Evolutionary conservation across 352 stramenopile species (phyloP).

Genomic region (Pythium periplocum): DNA sequence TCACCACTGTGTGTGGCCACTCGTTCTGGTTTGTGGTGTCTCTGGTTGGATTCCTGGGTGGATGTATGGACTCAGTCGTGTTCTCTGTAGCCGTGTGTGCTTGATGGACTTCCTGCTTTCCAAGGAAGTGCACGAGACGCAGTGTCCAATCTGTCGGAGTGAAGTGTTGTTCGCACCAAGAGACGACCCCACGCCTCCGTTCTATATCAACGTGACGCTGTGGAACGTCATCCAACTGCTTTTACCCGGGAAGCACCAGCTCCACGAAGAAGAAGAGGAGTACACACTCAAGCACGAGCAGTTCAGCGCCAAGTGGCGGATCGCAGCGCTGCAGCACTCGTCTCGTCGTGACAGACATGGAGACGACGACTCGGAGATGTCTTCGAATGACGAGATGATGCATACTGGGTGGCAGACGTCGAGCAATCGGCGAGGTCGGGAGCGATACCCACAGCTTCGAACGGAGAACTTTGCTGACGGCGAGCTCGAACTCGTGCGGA

Average conservation of each 20-base stretch:
- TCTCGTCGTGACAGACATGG: constrained; percentile 13
- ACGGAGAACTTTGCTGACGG: constrained; percentile 46
- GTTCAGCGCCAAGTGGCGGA: constrained; percentile 49
- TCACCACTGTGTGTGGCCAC: constrained; percentile 20
- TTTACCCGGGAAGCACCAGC: constrained; percentile 5
- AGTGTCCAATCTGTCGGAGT: constrained; percentile 21
- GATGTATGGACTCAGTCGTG: no score
- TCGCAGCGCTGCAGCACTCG: constrained; percentile 30
- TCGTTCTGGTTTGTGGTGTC: constrained; percentile 17
- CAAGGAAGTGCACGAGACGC: constrained; percentile 13
- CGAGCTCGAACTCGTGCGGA: constrained; percentile 40
- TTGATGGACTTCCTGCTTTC: constrained; percentile 23
- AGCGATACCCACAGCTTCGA: constrained; percentile 47
- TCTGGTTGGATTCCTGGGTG: not conserved
- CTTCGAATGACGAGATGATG: constrained; percentile 7
- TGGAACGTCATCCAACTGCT: constrained; percentile 54
- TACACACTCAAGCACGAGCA: constrained; percentile 45
- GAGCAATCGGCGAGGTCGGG: not conserved
- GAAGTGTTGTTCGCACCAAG: constrained; percentile 9
- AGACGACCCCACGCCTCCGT: constrained; percentile 11
- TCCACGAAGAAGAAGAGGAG: constrained; percentile 41
- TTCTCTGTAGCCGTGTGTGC: constrained; percentile 11
- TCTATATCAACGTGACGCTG: constrained; percentile 64
- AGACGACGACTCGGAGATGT: constrained; percentile 10
- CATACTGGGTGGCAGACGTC: no score